These are phyloP conservation scores for Camptophora hylomeconis DNA, from an alignment of 2,329 filamentous ascomycete genomes.

Conservation along the genomic window DNA sequence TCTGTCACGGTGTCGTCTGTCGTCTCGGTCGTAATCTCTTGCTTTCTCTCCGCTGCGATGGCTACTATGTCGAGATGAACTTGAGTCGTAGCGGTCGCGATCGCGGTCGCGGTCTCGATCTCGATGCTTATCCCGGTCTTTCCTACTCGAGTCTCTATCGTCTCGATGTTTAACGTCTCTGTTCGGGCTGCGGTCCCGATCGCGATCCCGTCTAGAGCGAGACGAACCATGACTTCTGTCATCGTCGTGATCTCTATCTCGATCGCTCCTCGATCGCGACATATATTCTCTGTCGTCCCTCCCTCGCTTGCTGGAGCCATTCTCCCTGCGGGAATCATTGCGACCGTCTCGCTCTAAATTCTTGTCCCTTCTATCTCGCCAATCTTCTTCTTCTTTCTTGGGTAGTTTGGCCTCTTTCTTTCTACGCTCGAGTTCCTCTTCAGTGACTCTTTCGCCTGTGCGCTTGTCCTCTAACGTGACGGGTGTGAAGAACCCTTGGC, in stretches of 20 bases:
- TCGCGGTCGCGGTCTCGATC: conserved; percentile 22
- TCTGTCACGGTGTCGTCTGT: conserved; percentile 17
- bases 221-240: conserved; percentile 13
- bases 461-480: conserved; percentile 47
- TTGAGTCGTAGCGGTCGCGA: conserved; percentile 17
- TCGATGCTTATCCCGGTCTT: conserved; percentile 16
- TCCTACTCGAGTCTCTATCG: conserved; percentile 17
- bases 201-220: conserved; percentile 10
- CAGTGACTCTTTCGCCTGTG: conserved; percentile 49
- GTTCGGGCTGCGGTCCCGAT: conserved; percentile 19
- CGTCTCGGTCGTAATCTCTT: conserved; percentile 11
- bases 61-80: conserved; percentile 15
- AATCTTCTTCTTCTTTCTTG: conserved; percentile 29
- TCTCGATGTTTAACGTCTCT: conserved; percentile 23
- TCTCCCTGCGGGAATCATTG: conserved; percentile 22
- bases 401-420: conserved; percentile 37
- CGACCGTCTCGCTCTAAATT: conserved; percentile 28
- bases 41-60: conserved; percentile 15
- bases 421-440: conserved; percentile 45
- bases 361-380: conserved; percentile 31
- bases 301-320: conserved; percentile 21
- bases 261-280: conserved; percentile 25
- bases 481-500: conserved; percentile 45
- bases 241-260: conserved; percentile 21
- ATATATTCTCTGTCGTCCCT: conserved; percentile 25